These are phyloP conservation scores for Pyronema omphalodes DNA, from an alignment of 495 filamentous ascomycete species.

Conservation along the genomic window DNA sequence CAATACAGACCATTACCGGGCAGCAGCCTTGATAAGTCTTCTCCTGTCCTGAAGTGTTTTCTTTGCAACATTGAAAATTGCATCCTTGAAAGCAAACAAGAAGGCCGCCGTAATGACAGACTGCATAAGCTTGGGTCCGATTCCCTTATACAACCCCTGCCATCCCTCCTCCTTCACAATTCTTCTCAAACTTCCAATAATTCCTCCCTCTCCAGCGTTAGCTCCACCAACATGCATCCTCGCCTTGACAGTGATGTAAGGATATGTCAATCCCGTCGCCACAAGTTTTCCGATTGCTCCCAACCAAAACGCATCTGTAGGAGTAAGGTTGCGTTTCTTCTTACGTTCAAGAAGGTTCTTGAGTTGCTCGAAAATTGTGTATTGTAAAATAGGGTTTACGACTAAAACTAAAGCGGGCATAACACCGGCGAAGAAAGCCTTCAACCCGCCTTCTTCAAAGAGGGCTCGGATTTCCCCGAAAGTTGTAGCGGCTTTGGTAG, in stretches of 20 bases:
- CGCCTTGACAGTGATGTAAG: constrained; percentile 96
- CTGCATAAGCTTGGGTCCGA: constrained; percentile 88
- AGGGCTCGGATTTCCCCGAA: constrained; percentile 59
- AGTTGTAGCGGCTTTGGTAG: constrained; percentile 42
- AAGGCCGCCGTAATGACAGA: constrained; percentile 92
- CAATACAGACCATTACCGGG: too few species aligned
- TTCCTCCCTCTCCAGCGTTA: constrained; percentile 41
- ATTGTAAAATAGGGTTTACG: constrained; percentile 95
- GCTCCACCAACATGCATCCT: constrained; percentile 78
- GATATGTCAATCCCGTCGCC: constrained; percentile 86
- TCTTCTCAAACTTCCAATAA: constrained; percentile 52
- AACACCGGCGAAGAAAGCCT: constrained; percentile 77
- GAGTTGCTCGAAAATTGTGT: constrained; percentile 95
- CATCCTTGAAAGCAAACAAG: constrained; percentile 96
- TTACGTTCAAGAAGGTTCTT: constrained; percentile 57
- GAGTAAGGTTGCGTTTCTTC: constrained; percentile 44
- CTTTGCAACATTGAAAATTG: constrained; percentile 45
- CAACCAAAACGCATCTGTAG: constrained; percentile 72
- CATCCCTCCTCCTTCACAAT: constrained; percentile 82
- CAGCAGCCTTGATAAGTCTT: too few species aligned
- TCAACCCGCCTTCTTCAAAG: constrained; percentile 59
- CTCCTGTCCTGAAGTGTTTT: constrained; percentile 26
- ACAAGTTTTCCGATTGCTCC: constrained; percentile 87
- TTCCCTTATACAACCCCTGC: constrained; percentile 83
- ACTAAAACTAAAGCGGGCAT: constrained; percentile 83